Percentiles rank a stretch among this genome's conserved stretches.
phyloP scores from a whole-genome alignment of 2,329 filamentous ascomycete species.

The Alternaria panax region DNA sequence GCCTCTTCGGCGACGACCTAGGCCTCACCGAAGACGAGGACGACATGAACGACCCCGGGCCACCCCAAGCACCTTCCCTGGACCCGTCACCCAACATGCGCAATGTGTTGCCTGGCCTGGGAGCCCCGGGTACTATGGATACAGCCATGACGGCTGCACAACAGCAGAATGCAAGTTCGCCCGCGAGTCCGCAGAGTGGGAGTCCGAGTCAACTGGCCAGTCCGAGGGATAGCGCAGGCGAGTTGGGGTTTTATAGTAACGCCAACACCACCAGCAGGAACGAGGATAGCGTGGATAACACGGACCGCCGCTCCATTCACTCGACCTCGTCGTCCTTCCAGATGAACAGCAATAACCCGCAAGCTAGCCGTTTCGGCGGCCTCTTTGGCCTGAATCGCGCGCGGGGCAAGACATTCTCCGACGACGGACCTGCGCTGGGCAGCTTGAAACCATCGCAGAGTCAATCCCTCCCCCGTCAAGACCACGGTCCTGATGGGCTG shows the following conservation, averaged over 20 bases:
- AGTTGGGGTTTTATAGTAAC: conserved; percentile 51
- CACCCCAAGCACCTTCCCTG: conserved; percentile 31
- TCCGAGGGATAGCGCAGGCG: conserved; percentile 56
- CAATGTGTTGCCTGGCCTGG: conserved; percentile 51
- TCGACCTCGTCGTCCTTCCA: conserved; percentile 60
- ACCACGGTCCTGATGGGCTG: conserved; percentile 57
- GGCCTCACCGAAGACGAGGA: conserved; percentile 54
- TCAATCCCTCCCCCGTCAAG: conserved; percentile 75
- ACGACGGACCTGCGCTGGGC: conserved; percentile 71
- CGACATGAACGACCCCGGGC: conserved; percentile 39
- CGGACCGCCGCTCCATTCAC: conserved; percentile 56
- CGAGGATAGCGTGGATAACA: conserved; percentile 52
- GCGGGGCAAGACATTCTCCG: conserved; percentile 66
- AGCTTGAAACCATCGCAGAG: conserved; percentile 75
- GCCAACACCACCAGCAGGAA: conserved; percentile 34
- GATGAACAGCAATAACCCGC: conserved; percentile 48
- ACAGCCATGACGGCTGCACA: no score
- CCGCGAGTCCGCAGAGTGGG: conserved; percentile 52
- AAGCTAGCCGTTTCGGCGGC: conserved; percentile 62
- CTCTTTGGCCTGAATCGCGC: conserved; percentile 68
- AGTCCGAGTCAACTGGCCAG: conserved; percentile 58
- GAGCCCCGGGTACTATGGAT: conserved; percentile 49
- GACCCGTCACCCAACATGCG: conserved; percentile 43
- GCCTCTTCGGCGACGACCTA: conserved; percentile 69
- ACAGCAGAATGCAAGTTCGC: conserved; percentile 53